Evolutionary conservation across 495 filamentous ascomycete species (phyloP), one percentile per base, ranked within the genome.

Genomic region (Xylaria longipes): DNA sequence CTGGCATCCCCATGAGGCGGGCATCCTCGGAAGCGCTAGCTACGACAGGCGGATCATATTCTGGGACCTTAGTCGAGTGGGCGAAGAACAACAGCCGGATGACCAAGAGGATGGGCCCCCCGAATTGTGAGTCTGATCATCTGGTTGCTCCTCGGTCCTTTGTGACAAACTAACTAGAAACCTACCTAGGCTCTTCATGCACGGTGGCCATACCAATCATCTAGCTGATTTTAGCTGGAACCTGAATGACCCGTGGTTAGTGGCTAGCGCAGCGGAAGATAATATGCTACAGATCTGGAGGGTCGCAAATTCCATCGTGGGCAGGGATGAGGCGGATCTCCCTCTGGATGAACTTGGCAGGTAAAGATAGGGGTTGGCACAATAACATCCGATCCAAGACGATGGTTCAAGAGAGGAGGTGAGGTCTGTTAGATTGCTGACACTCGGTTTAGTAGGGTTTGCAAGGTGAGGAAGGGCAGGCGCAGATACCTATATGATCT

Each of bases 141-240:
- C 1, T 29, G 22, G 15, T 35, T 50, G 14, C 61, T 65, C 35
- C 45, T 67, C 11, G 48, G 8, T 50, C 8, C 35, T 48, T 43
- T 64, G 35, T 41, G 31, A 69, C 35, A 72, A 68, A 54, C 78
- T 83, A 76, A 79, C 65, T 22, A 37, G 75, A 17, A 63, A 50
- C 27, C 14, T 45, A 58, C 35, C 17, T 29, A 94, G 92, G 58
- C 83, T 97, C 17, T 99, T 99, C 80, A 99, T 99, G 96, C 97
- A 99, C 75, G 97, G 96, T 70, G 97, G 97, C 29, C 97, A 98
- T 82, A 99, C 95, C 20, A 97, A 97, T 79, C 91, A 95, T 67
- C 90, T 99, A 50, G 92, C 92, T 12, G 97, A 99, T 81, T 98
- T 99, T 75, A 94, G 91, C 84, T 99, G 95, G 95, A 99, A 98